phyloP scores from a whole-genome alignment of 495 filamentous ascomycete species.

The Mytilinidion resinicola region DNA sequence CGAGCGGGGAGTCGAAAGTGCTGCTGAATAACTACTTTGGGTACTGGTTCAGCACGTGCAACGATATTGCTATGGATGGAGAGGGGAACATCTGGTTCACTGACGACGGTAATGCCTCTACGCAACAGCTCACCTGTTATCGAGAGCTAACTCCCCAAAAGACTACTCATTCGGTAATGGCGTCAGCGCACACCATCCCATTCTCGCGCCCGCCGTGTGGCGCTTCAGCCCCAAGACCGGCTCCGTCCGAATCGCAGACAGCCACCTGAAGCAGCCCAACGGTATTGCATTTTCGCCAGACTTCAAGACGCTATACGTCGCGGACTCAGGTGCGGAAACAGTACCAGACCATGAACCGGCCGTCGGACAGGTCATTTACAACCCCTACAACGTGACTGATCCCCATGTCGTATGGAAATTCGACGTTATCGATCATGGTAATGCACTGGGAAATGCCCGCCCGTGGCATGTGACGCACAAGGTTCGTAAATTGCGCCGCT shows the following conservation, averaged over 20 bases:
- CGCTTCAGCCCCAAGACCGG: conserved; percentile 40
- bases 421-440: conserved; percentile 6
- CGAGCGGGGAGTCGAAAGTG: conserved; percentile 12
- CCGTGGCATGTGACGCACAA: conserved; percentile 7
- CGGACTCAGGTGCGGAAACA: conserved; percentile 32
- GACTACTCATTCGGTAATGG: conserved; percentile 9
- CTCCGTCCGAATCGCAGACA: conserved; percentile 21
- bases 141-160: conserved; percentile 30
- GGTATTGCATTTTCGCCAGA: conserved; percentile 40
- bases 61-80: conserved; percentile 24
- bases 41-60: conserved; percentile 25
- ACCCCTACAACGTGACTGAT: conserved; percentile 12
- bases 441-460: conserved; percentile 3
- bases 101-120: conserved; percentile 42
- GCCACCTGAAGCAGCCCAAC: conserved; percentile 34
- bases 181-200: too few relatives aligned
- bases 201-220: conserved; percentile 43
- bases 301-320: conserved; percentile 36
- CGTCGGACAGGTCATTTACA: background rate
- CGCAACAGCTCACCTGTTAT: conserved; percentile 41
- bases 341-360: background rate
- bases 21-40: conserved; percentile 28
- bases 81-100: conserved; percentile 49
- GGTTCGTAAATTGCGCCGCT: too few relatives aligned
- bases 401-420: conserved; percentile 27